Percentiles rank a stretch among this genome's conserved stretches.
Conservation (phyloP, 2,329 filamentous ascomycete species). For the Beauveria bassiana region DNA sequence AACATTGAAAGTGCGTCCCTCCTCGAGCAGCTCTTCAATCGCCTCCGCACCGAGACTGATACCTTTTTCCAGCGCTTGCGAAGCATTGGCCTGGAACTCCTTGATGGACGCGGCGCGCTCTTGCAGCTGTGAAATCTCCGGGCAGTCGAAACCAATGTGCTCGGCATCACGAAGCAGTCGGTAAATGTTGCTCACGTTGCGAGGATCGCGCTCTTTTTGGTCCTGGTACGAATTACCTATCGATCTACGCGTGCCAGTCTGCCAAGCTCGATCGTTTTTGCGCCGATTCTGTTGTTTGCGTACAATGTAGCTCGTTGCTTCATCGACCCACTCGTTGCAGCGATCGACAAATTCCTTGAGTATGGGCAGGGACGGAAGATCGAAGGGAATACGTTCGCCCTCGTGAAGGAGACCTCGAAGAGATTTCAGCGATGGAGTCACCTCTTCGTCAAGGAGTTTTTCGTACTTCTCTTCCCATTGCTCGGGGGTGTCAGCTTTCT, state of each 20-base stretch:
- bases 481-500: slow-evolving; percentile 81
- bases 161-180: slow-evolving; percentile 78
- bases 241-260: slow-evolving; percentile 64
- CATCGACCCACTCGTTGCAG: slow-evolving; percentile 96
- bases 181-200: slow-evolving; percentile 82
- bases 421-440: slow-evolving; percentile 76
- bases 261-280: slow-evolving; percentile 86
- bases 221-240: slow-evolving; percentile 51
- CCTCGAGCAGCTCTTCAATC: slow-evolving; percentile 87
- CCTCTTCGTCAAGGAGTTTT: slow-evolving; percentile 72
- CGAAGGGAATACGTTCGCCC: slow-evolving; percentile 92
- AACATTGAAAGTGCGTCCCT: slow-evolving; percentile 81
- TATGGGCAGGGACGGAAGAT: slow-evolving; percentile 71
- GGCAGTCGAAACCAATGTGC: slow-evolving; percentile 84
- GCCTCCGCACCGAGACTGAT: slow-evolving; percentile 57
- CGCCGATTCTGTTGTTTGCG: slow-evolving; percentile 96
- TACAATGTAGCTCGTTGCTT: slow-evolving; percentile 91
- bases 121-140: slow-evolving; percentile 77
- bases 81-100: slow-evolving; percentile 72
- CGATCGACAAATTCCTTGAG: slow-evolving; percentile 87
- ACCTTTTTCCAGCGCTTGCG: slow-evolving; percentile 60
- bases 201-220: slow-evolving; percentile 74
- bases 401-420: slow-evolving; percentile 79
- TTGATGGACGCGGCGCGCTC: slow-evolving; percentile 81
- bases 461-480: slow-evolving; percentile 87